phyloP scores from a whole-genome alignment of 352 stramenopile genomes.

The Pythium guiyangense region DNA sequence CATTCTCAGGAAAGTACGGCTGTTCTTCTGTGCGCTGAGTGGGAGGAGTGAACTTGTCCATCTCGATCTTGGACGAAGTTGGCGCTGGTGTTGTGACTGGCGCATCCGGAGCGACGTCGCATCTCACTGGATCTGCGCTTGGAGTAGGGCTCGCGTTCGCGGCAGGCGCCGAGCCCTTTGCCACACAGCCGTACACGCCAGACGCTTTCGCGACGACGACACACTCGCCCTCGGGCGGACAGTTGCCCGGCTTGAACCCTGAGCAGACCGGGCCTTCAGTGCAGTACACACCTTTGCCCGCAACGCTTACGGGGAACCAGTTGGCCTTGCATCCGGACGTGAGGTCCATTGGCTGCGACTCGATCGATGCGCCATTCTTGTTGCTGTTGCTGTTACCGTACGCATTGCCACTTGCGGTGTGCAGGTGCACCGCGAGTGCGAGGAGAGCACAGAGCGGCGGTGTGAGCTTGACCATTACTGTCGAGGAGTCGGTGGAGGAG shows the following conservation, averaged over 20 bases:
- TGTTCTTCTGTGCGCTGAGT: not conserved
- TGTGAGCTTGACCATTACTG: constrained; percentile 34
- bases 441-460: constrained; percentile 18
- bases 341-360: no score
- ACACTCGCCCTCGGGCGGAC: constrained; percentile 25
- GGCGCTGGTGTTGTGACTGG: not conserved
- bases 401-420: not conserved
- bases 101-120: not conserved
- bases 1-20: not conserved
- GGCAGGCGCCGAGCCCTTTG: constrained; percentile 6
- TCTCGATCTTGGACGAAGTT: constrained; percentile 1
- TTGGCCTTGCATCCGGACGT: no score
- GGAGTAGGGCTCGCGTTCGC: not conserved
- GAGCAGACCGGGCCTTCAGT: constrained; percentile 24
- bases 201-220: constrained; percentile 8
- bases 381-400: no score
- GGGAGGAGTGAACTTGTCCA: no score
- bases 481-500: constrained; percentile 7
- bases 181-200: constrained; percentile 23
- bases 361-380: no score
- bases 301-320: no score
- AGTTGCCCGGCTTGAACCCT: constrained; percentile 14
- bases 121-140: not conserved
- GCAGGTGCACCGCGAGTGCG: constrained; percentile 6
- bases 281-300: constrained; percentile 24